These are phyloP conservation scores for Alternaria dauci DNA, from an alignment of 2,329 filamentous ascomycete genomes.

Conservation along the genomic window DNA sequence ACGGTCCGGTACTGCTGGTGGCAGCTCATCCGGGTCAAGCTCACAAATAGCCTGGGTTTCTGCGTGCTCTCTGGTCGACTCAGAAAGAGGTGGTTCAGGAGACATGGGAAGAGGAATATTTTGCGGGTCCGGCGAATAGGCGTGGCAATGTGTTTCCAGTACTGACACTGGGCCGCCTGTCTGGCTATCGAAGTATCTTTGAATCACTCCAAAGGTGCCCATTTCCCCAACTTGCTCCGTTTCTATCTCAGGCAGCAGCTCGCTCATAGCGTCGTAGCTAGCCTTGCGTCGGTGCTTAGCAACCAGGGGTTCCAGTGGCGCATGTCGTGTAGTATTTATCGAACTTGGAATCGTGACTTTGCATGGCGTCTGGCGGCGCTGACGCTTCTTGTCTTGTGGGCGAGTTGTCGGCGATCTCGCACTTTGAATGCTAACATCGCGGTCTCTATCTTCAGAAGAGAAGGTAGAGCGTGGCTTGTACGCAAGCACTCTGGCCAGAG, in stretches of 20 bases:
- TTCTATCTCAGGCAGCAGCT: slow-evolving; percentile 34
- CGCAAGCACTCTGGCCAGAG: slow-evolving; percentile 23
- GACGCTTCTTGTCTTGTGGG: slow-evolving; percentile 31
- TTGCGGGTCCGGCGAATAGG: slow-evolving; percentile 22
- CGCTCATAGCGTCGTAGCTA: slow-evolving; percentile 28
- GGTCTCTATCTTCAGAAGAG: slow-evolving; percentile 13
- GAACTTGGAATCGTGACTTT: slow-evolving; percentile 20
- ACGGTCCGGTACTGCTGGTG: slow-evolving; percentile 33
- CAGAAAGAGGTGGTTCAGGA: slow-evolving; percentile 13
- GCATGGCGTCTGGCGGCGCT: slow-evolving; percentile 40
- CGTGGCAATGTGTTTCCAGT: slow-evolving; percentile 16
- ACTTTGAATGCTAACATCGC: slow-evolving; percentile 18
- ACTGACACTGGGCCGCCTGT: slow-evolving; percentile 22
- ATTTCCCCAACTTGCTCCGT: slow-evolving; percentile 31
- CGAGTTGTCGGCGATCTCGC: slow-evolving; percentile 17
- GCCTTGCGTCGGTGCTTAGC: slow-evolving; percentile 35
- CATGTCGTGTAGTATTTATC: slow-evolving; percentile 23
- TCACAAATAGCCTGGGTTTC: slow-evolving; percentile 28
- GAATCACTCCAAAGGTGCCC: slow-evolving; percentile 40
- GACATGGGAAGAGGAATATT: slow-evolving; percentile 22
- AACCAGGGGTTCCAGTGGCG: slow-evolving; percentile 41
- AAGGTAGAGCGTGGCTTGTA: slow-evolving; percentile 18
- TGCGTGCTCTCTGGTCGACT: slow-evolving; percentile 17
- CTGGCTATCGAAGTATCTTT: slow-evolving; percentile 43
- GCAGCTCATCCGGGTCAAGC: slow-evolving; percentile 23